Evolutionary conservation across 148 eudicot genomes (phyloP).

Genomic region (Persicaria maculosa): DNA sequence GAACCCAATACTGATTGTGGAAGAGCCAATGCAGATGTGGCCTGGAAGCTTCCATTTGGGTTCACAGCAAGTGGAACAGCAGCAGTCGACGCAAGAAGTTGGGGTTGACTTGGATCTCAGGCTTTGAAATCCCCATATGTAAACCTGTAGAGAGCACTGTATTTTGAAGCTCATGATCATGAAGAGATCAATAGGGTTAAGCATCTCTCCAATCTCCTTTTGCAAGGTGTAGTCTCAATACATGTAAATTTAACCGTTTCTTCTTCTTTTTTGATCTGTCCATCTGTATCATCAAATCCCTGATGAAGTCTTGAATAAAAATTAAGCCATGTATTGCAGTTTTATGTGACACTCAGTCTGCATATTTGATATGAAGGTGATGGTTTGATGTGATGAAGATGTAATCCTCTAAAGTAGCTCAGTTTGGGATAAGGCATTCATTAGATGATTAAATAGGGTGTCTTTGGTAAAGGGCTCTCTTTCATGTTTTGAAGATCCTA

Average conservation of each 20-base stretch:
- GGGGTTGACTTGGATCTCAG: constrained; percentile 43
- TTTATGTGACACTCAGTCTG: background rate
- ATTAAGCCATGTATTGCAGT: background rate
- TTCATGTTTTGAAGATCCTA: too few relatives aligned
- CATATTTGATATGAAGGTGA: too few relatives aligned
- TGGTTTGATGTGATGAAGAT: too few relatives aligned
- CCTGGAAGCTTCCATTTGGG: constrained; percentile 54
- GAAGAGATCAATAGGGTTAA: too few relatives aligned
- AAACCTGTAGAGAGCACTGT: too few relatives aligned
- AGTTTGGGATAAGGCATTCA: too few relatives aligned
- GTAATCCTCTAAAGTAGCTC: too few relatives aligned
- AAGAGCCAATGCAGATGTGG: constrained; percentile 32
- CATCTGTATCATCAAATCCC: background rate
- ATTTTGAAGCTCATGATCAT: too few relatives aligned
- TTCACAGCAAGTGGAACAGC: constrained; percentile 27
- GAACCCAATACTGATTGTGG: constrained; percentile 16
- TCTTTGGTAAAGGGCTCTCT: too few relatives aligned
- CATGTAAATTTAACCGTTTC: background rate
- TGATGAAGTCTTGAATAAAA: background rate
- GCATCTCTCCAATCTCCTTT: too few relatives aligned
- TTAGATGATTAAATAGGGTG: too few relatives aligned
- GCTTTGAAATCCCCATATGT: constrained; percentile 22
- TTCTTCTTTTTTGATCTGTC: background rate
- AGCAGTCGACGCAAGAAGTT: constrained; percentile 21
- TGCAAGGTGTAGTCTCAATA: too few relatives aligned